Evolutionary conservation across 495 filamentous ascomycete species (phyloP), one percentile per base, ranked within the genome.

Genomic region (Penicillium cosmopolitanum): DNA sequence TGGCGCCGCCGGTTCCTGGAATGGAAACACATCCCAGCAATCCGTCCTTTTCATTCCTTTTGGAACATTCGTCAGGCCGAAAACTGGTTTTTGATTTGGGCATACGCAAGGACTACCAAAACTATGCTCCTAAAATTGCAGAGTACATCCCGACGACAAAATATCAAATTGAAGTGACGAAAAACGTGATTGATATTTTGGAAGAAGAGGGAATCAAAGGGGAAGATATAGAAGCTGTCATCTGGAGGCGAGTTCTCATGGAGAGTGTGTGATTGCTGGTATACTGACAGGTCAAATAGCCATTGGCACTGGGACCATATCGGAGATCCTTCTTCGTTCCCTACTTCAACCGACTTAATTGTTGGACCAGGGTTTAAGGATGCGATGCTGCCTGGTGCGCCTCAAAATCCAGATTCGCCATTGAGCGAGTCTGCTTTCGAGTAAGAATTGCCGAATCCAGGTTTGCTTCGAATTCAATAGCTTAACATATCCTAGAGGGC

Each of bases 261-360:
- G 1, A 47, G 16, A 23, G 8, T 2, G 23, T 12, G 15, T 2
- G 4, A 35, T 7, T 6, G 12, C 31, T 13, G 40, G 47, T 21
- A 53, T 53, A 3, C 50, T 53, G 31, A 51, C 50, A 15, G 28
- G 1, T 6, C 44, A 28, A n/a, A 52, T n/a, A 81, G 77, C n/a
- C 84, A 87, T 57, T 64, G 66, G 34, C 87, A 89, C 62, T 81
- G 82, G 53, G 85, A 87, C 57, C 86, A 88, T 65, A 74, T 71
- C 4, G 85, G 84, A 10, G 75, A 86, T 47, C 70, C 77, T 4
- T 67, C 69, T 2, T 74, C 61, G 9, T 86, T 88, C 55, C 77
- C 74, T 2, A 44, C 72, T 0, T 71, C 63, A 28, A 83, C 83
- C 1, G 64, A 72, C 8, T 58, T 89, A 1, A 66, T 84, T 16